phyloP scores from a whole-genome alignment of 2,329 filamentous ascomycete genomes.

The Epichloe hybrida region DNA sequence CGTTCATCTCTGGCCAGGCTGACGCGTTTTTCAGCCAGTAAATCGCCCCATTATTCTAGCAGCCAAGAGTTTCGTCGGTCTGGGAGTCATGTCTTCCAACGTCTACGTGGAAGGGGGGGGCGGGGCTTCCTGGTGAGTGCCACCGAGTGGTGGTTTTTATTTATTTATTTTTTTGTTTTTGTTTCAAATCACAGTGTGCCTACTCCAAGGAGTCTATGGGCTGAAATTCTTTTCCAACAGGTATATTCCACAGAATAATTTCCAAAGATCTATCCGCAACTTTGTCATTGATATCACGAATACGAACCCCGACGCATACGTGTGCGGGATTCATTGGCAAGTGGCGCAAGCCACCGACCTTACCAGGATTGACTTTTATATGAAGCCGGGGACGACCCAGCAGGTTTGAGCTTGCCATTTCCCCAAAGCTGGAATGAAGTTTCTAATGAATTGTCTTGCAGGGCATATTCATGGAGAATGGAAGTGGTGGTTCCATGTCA shows the following conservation, averaged over 20 bases:
- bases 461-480: slow-evolving; percentile 18
- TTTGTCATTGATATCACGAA: slow-evolving; percentile 42
- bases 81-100: slow-evolving; percentile 41
- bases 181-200: too few relatives aligned
- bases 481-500: slow-evolving; percentile 29
- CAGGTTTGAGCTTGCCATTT: slow-evolving; percentile 15
- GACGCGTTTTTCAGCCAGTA: background rate
- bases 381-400: background rate
- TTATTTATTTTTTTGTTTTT: too few relatives aligned
- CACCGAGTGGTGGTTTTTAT: too few relatives aligned
- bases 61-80: slow-evolving; percentile 34
- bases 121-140: background rate
- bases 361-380: background rate
- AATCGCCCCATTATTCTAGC: slow-evolving; percentile 37
- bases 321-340: slow-evolving; percentile 46
- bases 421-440: too few relatives aligned
- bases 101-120: slow-evolving; percentile 11
- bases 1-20: too few relatives aligned
- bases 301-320: slow-evolving; percentile 16
- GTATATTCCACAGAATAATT: slow-evolving; percentile 37
- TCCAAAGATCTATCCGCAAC: slow-evolving; percentile 52
- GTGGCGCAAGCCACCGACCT: slow-evolving; percentile 43
- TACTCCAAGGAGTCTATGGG: too few relatives aligned
- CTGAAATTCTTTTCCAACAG: background rate
- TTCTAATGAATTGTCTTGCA: background rate